Evolutionary conservation across 768 basidiomycete genomes (phyloP).

Genomic region (Tephrocybe sp.): DNA sequence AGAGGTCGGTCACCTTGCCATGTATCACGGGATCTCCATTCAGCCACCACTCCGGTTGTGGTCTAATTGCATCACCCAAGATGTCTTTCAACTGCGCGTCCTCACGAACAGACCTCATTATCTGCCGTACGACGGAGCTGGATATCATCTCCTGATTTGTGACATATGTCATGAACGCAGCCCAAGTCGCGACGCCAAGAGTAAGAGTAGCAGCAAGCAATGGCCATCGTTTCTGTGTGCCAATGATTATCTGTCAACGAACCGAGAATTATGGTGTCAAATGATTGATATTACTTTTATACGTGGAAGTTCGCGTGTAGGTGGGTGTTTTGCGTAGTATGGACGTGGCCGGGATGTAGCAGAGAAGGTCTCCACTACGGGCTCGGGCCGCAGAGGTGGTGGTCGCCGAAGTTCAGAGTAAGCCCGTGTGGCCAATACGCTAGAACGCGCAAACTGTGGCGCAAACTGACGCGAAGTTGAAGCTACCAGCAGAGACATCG

Average conservation of each 20-base stretch:
- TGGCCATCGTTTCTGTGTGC: conserved; percentile 54
- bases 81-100: conserved; percentile 46
- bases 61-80: conserved; percentile 64
- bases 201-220: conserved; percentile 44
- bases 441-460: conserved; percentile 4
- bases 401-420: conserved; percentile 17
- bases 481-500: conserved; percentile 12
- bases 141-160: conserved; percentile 78
- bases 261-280: not conserved
- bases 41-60: conserved; percentile 69
- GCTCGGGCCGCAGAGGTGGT: conserved; percentile 19
- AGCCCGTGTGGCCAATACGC: not conserved
- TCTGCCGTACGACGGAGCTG: conserved; percentile 68
- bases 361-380: conserved; percentile 22
- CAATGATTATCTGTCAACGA: not conserved
- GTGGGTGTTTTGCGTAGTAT: conserved; percentile 31
- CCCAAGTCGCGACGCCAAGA: conserved; percentile 63
- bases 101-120: conserved; percentile 58
- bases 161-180: conserved; percentile 62
- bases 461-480: conserved; percentile 7
- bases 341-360: conserved; percentile 35
- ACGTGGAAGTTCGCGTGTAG: conserved; percentile 33
- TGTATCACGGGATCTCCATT: conserved; percentile 73
- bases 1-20: conserved; percentile 47
- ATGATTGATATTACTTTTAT: conserved; percentile 25